These are phyloP conservation scores for Crithidia thermophila DNA, from an alignment of 208 protist species.

Conservation along the genomic window DNA sequence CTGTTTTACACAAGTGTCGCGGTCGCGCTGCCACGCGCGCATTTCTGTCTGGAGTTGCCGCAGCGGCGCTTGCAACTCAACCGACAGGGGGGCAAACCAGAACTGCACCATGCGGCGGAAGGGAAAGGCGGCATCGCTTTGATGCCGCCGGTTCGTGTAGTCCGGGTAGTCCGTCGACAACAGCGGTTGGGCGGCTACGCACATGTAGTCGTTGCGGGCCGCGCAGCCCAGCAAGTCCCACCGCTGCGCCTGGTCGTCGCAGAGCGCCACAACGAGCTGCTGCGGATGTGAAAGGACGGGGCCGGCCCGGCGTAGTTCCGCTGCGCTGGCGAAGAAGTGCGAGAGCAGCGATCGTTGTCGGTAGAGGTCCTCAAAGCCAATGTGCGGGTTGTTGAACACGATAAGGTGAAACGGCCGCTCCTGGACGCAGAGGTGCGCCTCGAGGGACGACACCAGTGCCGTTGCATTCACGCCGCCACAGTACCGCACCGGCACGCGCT, in stretches of 20 bases:
- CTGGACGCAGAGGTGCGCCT: not conserved
- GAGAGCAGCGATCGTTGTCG: constrained; percentile 44
- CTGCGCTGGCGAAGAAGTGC: constrained; percentile 44
- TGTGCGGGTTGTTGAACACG: constrained; percentile 67
- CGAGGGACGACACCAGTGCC: constrained; percentile 11
- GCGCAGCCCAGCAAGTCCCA: constrained; percentile 51
- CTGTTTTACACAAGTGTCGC: not conserved
- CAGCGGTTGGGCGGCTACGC: constrained; percentile 51
- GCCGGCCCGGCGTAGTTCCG: not conserved
- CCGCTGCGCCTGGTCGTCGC: constrained; percentile 54
- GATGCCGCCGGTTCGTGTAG: constrained; percentile 53
- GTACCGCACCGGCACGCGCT: constrained; percentile 41
- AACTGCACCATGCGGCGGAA: constrained; percentile 64
- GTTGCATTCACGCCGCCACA: constrained; percentile 51
- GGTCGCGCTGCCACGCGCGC: not conserved
- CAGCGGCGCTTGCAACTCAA: constrained; percentile 4
- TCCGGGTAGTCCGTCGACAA: constrained; percentile 40
- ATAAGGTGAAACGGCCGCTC: constrained; percentile 29
- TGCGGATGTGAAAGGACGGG: not conserved
- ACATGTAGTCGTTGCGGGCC: constrained; percentile 43
- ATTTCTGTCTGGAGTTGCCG: constrained; percentile 15
- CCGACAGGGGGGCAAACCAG: constrained; percentile 39
- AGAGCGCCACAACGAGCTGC: constrained; percentile 52
- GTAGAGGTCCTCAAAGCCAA: constrained; percentile 54
- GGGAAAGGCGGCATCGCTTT: constrained; percentile 59